phyloP scores from a whole-genome alignment of 768 basidiomycete genomes.

The Serendipita sp. region DNA sequence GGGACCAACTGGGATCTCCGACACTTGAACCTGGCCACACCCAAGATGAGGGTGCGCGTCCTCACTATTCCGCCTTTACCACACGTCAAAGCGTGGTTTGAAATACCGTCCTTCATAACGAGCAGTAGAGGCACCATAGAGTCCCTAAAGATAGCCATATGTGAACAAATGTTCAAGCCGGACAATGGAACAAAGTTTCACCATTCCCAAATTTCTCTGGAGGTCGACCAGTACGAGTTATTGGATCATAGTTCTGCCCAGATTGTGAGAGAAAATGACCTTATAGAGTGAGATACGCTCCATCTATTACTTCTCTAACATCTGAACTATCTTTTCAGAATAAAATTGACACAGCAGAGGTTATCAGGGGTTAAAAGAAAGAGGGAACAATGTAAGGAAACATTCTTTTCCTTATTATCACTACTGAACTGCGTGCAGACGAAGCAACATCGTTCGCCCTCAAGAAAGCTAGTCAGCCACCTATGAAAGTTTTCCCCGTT shows the following conservation, averaged over 20 bases:
- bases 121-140: too few species aligned
- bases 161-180: background rate
- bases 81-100: background rate
- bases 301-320: background rate
- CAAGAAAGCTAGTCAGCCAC: background rate
- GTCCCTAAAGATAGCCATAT: background rate
- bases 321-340: background rate
- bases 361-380: background rate
- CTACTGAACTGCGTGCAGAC: background rate
- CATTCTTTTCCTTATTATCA: background rate
- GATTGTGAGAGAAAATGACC: background rate
- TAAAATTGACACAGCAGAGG: background rate
- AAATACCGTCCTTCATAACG: background rate
- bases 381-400: background rate
- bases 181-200: background rate
- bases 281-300: background rate
- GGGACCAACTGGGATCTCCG: too few species aligned
- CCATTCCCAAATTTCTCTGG: background rate
- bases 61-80: background rate
- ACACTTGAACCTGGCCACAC: too few species aligned
- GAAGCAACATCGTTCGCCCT: background rate
- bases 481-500: too few species aligned
- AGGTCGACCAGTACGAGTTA: background rate
- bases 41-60: background rate
- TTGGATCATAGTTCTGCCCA: background rate